phyloP scores from a whole-genome alignment of 768 basidiomycete species.

The Phanerochaete carnosa region DNA sequence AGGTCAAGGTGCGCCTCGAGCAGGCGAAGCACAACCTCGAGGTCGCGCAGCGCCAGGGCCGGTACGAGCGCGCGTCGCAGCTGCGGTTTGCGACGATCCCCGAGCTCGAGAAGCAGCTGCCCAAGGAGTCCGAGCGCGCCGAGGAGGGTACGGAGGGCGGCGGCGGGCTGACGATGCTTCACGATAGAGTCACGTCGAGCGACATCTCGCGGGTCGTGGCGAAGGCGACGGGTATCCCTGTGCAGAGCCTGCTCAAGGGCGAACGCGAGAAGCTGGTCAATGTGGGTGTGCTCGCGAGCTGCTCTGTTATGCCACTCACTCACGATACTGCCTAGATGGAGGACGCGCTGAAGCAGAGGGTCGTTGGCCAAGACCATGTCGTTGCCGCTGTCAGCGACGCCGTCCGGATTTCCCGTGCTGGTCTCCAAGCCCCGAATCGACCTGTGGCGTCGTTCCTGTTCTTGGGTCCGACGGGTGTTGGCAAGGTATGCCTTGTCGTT shows the following conservation, averaged over 20 bases:
- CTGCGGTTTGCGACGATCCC: slow-evolving; percentile 85
- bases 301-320: not conserved
- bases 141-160: slow-evolving; percentile 38
- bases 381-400: slow-evolving; percentile 83
- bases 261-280: slow-evolving; percentile 88
- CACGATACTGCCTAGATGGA: slow-evolving; percentile 70
- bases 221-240: slow-evolving; percentile 87
- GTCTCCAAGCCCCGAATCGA: slow-evolving; percentile 81
- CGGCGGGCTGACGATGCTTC: slow-evolving; percentile 61
- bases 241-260: slow-evolving; percentile 83
- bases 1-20: slow-evolving; percentile 71
- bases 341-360: slow-evolving; percentile 62
- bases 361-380: slow-evolving; percentile 93
- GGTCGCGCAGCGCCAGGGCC: slow-evolving; percentile 85
- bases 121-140: slow-evolving; percentile 41
- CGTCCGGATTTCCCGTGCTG: slow-evolving; percentile 89
- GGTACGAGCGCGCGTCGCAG: slow-evolving; percentile 80
- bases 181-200: slow-evolving; percentile 84
- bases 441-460: slow-evolving; percentile 94
- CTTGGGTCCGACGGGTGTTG: slow-evolving; percentile 85
- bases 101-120: slow-evolving; percentile 70
- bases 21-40: slow-evolving; percentile 84
- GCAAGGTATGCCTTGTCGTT: slow-evolving; percentile 47
- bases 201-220: slow-evolving; percentile 89
- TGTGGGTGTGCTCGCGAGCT: slow-evolving; percentile 41